Percentiles rank a stretch among this genome's conserved stretches.
Conservation (phyloP, 352 stramenopile species). For the Phytophthora meadii region DNA sequence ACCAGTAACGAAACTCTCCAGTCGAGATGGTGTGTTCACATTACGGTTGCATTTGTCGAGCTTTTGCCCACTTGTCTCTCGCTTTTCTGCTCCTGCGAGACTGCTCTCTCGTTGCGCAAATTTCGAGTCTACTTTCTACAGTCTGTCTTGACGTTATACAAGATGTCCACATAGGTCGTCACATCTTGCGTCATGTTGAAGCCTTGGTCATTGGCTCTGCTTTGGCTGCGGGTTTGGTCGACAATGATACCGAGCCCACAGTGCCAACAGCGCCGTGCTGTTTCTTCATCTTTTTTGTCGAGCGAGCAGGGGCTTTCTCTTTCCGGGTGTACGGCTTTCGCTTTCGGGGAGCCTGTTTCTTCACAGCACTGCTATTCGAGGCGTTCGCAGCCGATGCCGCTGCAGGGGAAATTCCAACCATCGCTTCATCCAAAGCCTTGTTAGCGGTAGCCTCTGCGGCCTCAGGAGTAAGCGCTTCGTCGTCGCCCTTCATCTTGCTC, state of each 20-base stretch:
- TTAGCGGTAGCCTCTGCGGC: slow-evolving; percentile 37
- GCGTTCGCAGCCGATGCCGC: slow-evolving; percentile 17
- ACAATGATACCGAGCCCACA: slow-evolving; percentile 11
- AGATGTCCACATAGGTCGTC: slow-evolving; percentile 13
- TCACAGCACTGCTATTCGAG: slow-evolving; percentile 4
- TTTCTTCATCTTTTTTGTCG: slow-evolving; percentile 62
- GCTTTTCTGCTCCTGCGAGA: slow-evolving; percentile 2
- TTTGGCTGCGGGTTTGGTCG: slow-evolving; percentile 7
- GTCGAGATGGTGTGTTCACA: slow-evolving; percentile 33
- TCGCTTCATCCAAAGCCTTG: slow-evolving; percentile 48
- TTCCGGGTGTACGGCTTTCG: slow-evolving; percentile 72
- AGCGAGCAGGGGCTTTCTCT: slow-evolving; percentile 49
- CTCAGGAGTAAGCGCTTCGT: slow-evolving; percentile 32
- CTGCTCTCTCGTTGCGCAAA: slow-evolving; percentile 5
- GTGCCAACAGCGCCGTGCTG: slow-evolving; percentile 4
- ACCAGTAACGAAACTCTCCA: slow-evolving; percentile 12
- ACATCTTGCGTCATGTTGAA: slow-evolving; percentile 22
- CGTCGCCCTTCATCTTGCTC: slow-evolving; percentile 21
- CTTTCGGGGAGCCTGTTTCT: slow-evolving; percentile 64
- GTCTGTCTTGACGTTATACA: slow-evolving; percentile 24
- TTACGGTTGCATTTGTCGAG: slow-evolving; percentile 42
- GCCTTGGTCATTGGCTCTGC: slow-evolving; percentile 5
- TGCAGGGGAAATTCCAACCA: slow-evolving; percentile 42
- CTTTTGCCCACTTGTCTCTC: slow-evolving; percentile 27
- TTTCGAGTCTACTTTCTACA: slow-evolving; percentile 34